Conservation (phyloP, 352 stramenopile species). For the Pythium dissimile region DNA sequence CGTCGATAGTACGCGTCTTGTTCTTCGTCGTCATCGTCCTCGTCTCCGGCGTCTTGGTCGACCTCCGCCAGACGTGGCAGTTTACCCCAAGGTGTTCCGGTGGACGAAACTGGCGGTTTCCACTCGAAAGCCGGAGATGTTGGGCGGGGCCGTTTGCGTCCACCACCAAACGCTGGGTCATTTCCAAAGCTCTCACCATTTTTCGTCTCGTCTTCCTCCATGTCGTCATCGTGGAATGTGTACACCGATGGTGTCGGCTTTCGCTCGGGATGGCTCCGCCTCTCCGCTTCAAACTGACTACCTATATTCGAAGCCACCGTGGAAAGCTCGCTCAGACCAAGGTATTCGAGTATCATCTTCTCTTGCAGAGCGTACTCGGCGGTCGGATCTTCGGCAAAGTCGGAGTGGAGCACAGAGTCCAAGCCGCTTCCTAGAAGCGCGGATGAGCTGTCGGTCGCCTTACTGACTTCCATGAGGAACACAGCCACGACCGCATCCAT, state of each 20-base stretch:
- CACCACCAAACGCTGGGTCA: not conserved
- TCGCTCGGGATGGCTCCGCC: not conserved
- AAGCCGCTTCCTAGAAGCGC: slow-evolving; percentile 48
- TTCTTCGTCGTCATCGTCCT: slow-evolving; percentile 4
- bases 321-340: slow-evolving; percentile 54
- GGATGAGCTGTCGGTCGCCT: slow-evolving; percentile 57
- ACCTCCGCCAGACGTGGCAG: not conserved
- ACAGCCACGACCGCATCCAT: slow-evolving; percentile 79
- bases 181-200: not conserved
- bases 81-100: not conserved
- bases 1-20: slow-evolving; percentile 17
- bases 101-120: not conserved
- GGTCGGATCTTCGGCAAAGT: slow-evolving; percentile 55
- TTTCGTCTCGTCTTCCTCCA: slow-evolving; percentile 2
- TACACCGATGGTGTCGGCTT: not conserved
- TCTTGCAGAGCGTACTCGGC: slow-evolving; percentile 69
- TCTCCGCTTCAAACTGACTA: slow-evolving; percentile 2
- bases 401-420: slow-evolving; percentile 67
- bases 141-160: not conserved
- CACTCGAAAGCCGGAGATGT: not conserved
- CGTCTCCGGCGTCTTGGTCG: slow-evolving; percentile 2
- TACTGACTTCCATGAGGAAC: slow-evolving; percentile 77
- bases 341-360: slow-evolving; percentile 62
- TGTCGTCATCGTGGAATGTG: not conserved
- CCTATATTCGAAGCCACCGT: slow-evolving; percentile 19